Percentiles rank a stretch among this genome's conserved stretches.
Conservation (phyloP, 352 stramenopile species). For the Sclerospora graminicola region DNA sequence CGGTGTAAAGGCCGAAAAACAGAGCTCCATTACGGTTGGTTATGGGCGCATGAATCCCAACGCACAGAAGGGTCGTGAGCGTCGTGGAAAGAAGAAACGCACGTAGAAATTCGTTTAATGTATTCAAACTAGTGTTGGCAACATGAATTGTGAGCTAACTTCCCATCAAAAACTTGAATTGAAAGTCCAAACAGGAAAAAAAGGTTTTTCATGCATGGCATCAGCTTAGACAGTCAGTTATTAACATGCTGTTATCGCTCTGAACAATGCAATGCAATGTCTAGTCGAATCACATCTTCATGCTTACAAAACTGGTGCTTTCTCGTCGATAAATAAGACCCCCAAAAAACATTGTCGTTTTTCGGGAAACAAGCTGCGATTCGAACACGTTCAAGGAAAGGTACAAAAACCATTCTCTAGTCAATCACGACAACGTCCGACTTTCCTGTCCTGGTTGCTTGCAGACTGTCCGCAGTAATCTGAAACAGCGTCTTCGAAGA, state of each 20-base stretch:
- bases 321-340: no score
- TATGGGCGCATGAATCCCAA: slow-evolving; percentile 96
- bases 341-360: no score
- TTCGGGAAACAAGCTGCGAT: no score
- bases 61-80: slow-evolving; percentile 91
- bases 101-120: slow-evolving; percentile 32
- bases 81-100: slow-evolving; percentile 95
- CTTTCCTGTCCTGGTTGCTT: slow-evolving; percentile 6
- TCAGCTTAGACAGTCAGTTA: no score
- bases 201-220: no score
- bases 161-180: no score
- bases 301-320: no score
- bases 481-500: not conserved
- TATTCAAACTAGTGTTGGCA: no score
- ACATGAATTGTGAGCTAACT: no score
- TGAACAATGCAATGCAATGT: no score
- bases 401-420: slow-evolving; percentile 1
- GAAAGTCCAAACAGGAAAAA: no score
- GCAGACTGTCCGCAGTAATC: not conserved
- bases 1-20: slow-evolving; percentile 87
- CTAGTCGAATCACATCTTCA: not conserved
- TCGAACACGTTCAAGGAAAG: not conserved
- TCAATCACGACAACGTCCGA: slow-evolving; percentile 32
- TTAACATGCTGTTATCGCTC: no score
- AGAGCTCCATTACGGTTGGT: slow-evolving; percentile 85